A percentile compares a stretch with the other conserved stretches of the same genome.
These are phyloP conservation scores for Casaregolazyma lundiana DNA, from an alignment of 1,139 yeast genomes.

Conservation along the genomic window DNA sequence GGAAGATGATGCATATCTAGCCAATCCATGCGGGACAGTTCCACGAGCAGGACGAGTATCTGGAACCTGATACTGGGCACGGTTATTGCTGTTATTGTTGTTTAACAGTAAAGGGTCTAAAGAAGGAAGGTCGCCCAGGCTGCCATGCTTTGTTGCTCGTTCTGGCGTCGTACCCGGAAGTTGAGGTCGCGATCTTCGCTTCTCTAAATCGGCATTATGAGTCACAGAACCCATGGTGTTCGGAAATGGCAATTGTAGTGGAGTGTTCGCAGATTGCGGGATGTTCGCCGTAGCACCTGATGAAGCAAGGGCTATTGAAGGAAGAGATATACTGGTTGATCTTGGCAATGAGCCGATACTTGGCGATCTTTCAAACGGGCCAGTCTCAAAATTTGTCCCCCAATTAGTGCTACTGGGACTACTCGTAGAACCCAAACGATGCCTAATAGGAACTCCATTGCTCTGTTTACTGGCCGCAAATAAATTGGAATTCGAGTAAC, in stretches of 20 bases:
- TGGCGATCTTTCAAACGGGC: no score
- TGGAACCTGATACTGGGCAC: not conserved
- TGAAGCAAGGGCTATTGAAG: not conserved
- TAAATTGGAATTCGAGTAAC: no score
- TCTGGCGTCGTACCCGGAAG: not conserved
- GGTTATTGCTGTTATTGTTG: not conserved
- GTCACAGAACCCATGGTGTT: not conserved
- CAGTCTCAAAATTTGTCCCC: no score
- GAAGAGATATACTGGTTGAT: not conserved
- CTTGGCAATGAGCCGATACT: not conserved
- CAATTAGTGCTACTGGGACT: no score
- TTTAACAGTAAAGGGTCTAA: not conserved
- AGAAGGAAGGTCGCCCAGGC: not conserved
- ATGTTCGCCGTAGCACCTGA: not conserved
- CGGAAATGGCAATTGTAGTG: not conserved
- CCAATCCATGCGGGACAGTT: not conserved
- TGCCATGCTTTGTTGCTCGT: not conserved
- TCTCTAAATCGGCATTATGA: not conserved
- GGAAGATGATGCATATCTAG: not conserved
- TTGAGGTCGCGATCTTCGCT: not conserved
- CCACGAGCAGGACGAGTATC: not conserved
- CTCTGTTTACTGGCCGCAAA: no score
- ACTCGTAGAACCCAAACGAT: no score
- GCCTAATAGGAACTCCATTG: no score
- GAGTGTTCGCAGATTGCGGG: not conserved